These are phyloP conservation scores for Lactifluus pinguis DNA, from an alignment of 768 basidiomycete species.

Conservation along the genomic window DNA sequence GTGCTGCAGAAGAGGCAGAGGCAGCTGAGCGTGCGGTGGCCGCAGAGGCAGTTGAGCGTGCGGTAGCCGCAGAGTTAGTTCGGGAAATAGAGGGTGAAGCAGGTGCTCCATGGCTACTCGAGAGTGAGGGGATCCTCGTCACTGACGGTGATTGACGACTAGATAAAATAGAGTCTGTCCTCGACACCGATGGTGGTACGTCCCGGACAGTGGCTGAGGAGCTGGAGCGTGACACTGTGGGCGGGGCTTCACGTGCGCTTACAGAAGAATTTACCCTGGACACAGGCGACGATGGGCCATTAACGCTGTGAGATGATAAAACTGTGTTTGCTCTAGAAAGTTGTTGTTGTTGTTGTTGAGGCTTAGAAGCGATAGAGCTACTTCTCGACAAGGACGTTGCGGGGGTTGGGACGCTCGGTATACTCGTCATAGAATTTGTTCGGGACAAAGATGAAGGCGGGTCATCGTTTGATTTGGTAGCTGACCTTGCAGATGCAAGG, in stretches of 20 bases:
- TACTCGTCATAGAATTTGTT: conserved; percentile 7
- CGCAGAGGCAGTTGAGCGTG: conserved; percentile 4
- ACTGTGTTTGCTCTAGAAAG: background rate
- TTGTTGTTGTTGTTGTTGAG: background rate
- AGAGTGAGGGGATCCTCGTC: background rate
- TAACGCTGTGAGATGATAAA: background rate
- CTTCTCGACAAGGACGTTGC: background rate
- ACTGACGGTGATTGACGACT: background rate
- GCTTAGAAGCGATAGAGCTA: conserved; percentile 3
- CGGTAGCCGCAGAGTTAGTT: conserved; percentile 8
- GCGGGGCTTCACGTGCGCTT: background rate
- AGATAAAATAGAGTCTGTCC: background rate
- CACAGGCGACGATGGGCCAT: background rate
- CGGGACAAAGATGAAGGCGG: background rate
- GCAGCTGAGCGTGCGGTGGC: conserved; percentile 7
- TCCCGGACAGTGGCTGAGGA: conserved; percentile 2
- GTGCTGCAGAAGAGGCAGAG: background rate
- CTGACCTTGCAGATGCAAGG: background rate
- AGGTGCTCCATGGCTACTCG: background rate
- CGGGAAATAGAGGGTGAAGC: conserved; percentile 5
- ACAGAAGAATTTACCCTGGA: conserved; percentile 5
- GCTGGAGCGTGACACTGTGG: conserved; percentile 4
- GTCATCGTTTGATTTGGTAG: background rate
- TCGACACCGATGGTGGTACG: background rate
- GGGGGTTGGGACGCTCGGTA: background rate